Evolutionary conservation across 2,329 filamentous ascomycete genomes (phyloP).

Genomic region (Pseudogymnoascus sp.): DNA sequence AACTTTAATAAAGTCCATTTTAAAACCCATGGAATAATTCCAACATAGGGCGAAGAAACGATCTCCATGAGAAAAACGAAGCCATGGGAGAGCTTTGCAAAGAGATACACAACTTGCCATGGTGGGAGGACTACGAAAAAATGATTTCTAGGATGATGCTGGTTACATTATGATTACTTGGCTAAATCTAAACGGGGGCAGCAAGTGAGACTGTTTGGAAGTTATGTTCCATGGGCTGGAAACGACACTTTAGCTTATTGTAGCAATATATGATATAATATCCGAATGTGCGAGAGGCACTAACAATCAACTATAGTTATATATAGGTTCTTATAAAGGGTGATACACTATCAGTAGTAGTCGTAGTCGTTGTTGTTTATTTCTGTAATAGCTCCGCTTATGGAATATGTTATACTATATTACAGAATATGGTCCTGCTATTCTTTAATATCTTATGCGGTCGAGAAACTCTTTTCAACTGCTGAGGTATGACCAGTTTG

Average conservation of each 20-base stretch:
- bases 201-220: background rate
- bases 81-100: constrained; percentile 29
- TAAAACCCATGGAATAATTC: background rate
- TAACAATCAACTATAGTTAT: background rate
- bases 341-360: background rate
- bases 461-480: background rate
- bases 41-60: background rate
- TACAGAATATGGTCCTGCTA: background rate
- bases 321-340: background rate
- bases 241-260: background rate
- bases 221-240: background rate
- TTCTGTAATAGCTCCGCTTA: background rate
- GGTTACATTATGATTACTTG: background rate
- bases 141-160: constrained; percentile 58
- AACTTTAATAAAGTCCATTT: background rate
- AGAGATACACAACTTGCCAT: constrained; percentile 42
- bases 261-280: background rate
- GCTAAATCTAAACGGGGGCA: background rate
- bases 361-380: background rate
- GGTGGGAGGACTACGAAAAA: constrained; percentile 53
- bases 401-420: background rate
- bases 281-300: background rate
- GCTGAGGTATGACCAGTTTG: background rate
- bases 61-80: background rate
- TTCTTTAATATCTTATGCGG: background rate